Evolutionary conservation across 148 eudicot species (phyloP), one percentile per base, ranked within the genome.

Genomic region (Euryodendron excelsum): DNA sequence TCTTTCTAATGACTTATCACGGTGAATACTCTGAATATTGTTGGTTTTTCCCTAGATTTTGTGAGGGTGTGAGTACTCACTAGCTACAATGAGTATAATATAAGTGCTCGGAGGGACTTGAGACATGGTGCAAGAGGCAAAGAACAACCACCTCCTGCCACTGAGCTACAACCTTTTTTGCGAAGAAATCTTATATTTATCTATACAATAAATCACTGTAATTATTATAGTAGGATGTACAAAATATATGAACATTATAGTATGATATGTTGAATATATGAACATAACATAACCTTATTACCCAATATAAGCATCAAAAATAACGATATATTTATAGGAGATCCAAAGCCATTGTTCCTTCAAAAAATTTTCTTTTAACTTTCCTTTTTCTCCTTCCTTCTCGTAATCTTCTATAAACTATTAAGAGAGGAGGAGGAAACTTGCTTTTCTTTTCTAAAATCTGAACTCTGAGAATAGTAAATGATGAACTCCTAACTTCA

Each of bases 81-180:
- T n/a, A n/a, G n/a, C n/a, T n/a, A n/a, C n/a, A n/a, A n/a, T n/a
- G n/a, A n/a, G n/a, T n/a, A n/a, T n/a, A n/a, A n/a, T n/a, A n/a
- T n/a, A n/a, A n/a, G 33, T 44, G 34, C 30, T 15, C n/a, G 28
- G 36, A 48, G 13, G 30, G 37, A 27, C 58, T 27, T 31, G 5
- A 70, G 47, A 70, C 25, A 47, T 41, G 55, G 37, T 28, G 74
- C 34, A 69, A 63, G 34, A 69, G 48, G 73, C 52, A 69, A 69
- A 23, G 74, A 28, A 70, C 74, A 25, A 25, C 15, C 44, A 36
- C n/a, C 73, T 34, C 25, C 44, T 34, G 53, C 71, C 44, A 36
- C 47, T 36, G 41, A 7, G 27, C 33, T 23, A 69, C 55, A 70
- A 48, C 1, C 36, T 70, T 20, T 14, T 48, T 28, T 27, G 36